These are phyloP conservation scores for Spiromastix sp. DNA, from an alignment of 2,329 filamentous ascomycete species.

Conservation along the genomic window DNA sequence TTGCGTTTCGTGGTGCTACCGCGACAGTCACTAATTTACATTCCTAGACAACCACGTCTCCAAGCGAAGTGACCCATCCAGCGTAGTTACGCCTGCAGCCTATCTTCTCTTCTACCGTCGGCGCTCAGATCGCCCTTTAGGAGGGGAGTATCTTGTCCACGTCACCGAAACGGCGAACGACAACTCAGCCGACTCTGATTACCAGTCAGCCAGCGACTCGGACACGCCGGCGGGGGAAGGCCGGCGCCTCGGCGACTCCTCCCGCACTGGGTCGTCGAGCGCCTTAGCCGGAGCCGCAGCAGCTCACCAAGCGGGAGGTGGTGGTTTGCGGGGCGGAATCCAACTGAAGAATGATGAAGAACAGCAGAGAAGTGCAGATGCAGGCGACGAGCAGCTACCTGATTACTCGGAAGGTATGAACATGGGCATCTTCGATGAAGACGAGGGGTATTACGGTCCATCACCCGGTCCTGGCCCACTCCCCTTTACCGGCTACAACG, in stretches of 20 bases:
- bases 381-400: background rate
- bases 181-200: slow-evolving; percentile 39
- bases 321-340: slow-evolving; percentile 42
- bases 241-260: slow-evolving; percentile 77
- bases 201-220: slow-evolving; percentile 31
- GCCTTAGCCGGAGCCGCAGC: slow-evolving; percentile 67
- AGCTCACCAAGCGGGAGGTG: slow-evolving; percentile 56
- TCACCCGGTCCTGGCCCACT: slow-evolving; percentile 15
- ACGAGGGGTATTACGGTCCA: slow-evolving; percentile 17
- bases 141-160: slow-evolving; percentile 62
- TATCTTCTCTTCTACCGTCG: slow-evolving; percentile 96
- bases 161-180: slow-evolving; percentile 57
- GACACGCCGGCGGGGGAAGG: slow-evolving; percentile 64
- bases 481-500: slow-evolving; percentile 17
- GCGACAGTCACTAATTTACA: slow-evolving; percentile 6
- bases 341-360: slow-evolving; percentile 23
- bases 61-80: slow-evolving; percentile 47
- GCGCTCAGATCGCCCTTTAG: slow-evolving; percentile 64
- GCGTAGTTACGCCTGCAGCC: slow-evolving; percentile 63
- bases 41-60: slow-evolving; percentile 62
- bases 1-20: too few relatives aligned
- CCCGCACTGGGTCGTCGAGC: slow-evolving; percentile 85
- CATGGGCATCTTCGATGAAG: too few relatives aligned
- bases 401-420: slow-evolving; percentile 24
- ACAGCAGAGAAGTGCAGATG: slow-evolving; percentile 17